phyloP scores from a whole-genome alignment of 768 basidiomycete genomes.

The Termitomyces sp. region DNA sequence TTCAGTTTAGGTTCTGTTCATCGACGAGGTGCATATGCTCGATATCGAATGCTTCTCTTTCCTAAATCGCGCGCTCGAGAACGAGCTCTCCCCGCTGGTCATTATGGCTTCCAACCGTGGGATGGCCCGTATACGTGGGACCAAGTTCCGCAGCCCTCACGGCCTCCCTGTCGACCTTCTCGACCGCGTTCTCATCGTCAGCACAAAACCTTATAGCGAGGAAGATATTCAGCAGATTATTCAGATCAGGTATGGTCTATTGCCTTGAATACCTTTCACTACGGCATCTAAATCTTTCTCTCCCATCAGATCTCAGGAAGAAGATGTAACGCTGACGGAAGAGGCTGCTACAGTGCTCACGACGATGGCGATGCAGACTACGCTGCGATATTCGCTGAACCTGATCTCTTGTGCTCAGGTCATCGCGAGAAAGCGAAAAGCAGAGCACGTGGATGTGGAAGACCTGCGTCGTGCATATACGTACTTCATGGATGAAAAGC shows the following conservation, averaged over 20 bases:
- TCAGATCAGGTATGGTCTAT: conserved; percentile 65
- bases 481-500: conserved; percentile 91
- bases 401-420: conserved; percentile 91
- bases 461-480: conserved; percentile 82
- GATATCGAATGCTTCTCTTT: conserved; percentile 99
- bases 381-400: conserved; percentile 90
- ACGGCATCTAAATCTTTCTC: neutral
- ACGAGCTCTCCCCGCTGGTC: conserved; percentile 89
- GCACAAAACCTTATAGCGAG: conserved; percentile 78
- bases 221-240: conserved; percentile 91
- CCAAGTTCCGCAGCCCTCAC: conserved; percentile 91
- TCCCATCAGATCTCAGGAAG: conserved; percentile 42
- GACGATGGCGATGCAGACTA: conserved; percentile 84
- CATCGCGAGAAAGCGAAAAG: conserved; percentile 78
- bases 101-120: conserved; percentile 99
- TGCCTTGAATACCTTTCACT: neutral
- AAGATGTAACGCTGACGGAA: conserved; percentile 79
- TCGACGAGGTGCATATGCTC: conserved; percentile 99
- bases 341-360: conserved; percentile 79
- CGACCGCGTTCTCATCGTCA: conserved; percentile 94
- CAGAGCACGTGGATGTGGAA: conserved; percentile 74
- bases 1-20: conserved; percentile 80
- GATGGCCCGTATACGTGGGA: conserved; percentile 91
- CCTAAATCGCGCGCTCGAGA: conserved; percentile 93
- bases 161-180: conserved; percentile 93